Evolutionary conservation across 2,329 filamentous ascomycete species (phyloP).

Genomic region (Xylariaceae sp.): DNA sequence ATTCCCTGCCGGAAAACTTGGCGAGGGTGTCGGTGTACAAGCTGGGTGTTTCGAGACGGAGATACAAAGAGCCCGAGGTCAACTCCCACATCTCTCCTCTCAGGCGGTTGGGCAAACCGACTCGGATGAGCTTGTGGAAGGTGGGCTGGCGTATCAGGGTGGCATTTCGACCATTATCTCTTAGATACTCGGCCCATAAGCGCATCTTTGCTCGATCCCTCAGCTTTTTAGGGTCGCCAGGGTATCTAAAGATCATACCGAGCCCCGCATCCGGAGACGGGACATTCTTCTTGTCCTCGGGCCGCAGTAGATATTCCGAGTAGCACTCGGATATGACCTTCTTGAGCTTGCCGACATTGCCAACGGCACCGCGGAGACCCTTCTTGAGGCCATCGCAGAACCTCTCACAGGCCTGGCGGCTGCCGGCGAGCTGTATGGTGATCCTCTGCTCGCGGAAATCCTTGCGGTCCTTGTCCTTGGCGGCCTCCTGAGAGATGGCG

Average conservation of each 20-base stretch:
- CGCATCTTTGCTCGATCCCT: constrained; percentile 96
- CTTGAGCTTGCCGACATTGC: constrained; percentile 81
- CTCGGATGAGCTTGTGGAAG: constrained; percentile 94
- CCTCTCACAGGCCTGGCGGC: constrained; percentile 82
- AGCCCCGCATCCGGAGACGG: constrained; percentile 87
- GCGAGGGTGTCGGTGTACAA: constrained; percentile 80
- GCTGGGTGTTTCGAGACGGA: constrained; percentile 81
- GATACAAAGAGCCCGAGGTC: constrained; percentile 84
- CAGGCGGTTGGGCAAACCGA: constrained; percentile 88
- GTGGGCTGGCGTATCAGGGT: constrained; percentile 93
- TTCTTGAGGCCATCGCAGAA: constrained; percentile 97
- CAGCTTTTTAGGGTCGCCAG: constrained; percentile 89
- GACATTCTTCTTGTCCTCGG: constrained; percentile 59
- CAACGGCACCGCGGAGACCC: constrained; percentile 80
- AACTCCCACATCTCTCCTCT: constrained; percentile 96
- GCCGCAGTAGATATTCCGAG: constrained; percentile 75
- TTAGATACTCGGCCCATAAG: constrained; percentile 92
- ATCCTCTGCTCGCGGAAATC: constrained; percentile 71
- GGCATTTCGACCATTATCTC: constrained; percentile 90
- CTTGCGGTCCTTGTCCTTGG: constrained; percentile 44
- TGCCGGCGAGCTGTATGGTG: constrained; percentile 86
- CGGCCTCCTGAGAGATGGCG: constrained; percentile 55
- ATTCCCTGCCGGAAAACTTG: constrained; percentile 82
- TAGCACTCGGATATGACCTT: constrained; percentile 82
- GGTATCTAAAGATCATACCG: constrained; percentile 89